These are phyloP conservation scores for Ammopiptanthus mongolicus DNA, from an alignment of 306 rosid genomes.

Conservation along the genomic window DNA sequence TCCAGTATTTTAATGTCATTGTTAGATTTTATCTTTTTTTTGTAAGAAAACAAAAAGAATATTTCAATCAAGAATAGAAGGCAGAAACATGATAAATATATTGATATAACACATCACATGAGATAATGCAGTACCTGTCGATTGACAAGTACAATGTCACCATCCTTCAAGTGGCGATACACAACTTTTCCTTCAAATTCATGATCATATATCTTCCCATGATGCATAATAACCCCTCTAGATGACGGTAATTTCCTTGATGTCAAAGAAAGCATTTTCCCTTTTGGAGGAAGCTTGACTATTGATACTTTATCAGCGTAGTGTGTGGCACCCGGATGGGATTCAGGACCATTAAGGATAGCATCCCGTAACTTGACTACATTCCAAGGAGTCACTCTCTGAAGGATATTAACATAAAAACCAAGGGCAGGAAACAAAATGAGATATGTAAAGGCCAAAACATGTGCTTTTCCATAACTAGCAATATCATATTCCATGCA, in stretches of 20 bases:
- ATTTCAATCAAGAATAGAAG: not conserved
- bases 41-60: not conserved
- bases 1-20: not conserved
- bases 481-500: not conserved
- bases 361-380: conserved; percentile 63
- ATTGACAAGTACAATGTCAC: conserved; percentile 91
- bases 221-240: conserved; percentile 57
- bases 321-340: conserved; percentile 92
- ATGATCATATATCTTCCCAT: conserved; percentile 52
- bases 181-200: conserved; percentile 84
- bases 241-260: conserved; percentile 76
- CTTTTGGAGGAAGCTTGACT: conserved; percentile 37
- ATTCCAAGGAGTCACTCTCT: conserved; percentile 96
- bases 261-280: conserved; percentile 38
- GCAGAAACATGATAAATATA: not conserved
- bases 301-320: conserved; percentile 54
- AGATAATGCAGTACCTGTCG: conserved; percentile 65
- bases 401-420: conserved; percentile 22
- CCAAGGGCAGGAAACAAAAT: conserved; percentile 16
- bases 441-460: not conserved
- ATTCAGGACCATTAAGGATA: conserved; percentile 67
- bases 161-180: conserved; percentile 87
- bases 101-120: conserved; percentile 1
- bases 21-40: not conserved
- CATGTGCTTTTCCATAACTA: not conserved